These are phyloP conservation scores for Luffa aegyptiaca DNA, from an alignment of 306 rosid genomes.

Conservation along the genomic window DNA sequence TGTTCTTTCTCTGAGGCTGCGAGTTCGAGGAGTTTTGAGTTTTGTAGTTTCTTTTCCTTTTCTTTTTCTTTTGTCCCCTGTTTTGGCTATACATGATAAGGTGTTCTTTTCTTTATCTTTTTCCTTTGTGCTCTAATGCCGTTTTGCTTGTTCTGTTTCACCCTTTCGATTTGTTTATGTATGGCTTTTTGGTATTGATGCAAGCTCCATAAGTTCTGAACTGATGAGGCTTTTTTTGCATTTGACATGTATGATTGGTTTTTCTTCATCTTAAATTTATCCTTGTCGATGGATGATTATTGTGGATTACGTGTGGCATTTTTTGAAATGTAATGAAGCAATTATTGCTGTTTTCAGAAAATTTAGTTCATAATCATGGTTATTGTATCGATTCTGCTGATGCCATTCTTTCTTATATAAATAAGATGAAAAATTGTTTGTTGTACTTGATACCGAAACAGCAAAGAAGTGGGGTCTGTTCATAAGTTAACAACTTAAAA, in stretches of 20 bases:
- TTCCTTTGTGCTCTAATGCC: neutral
- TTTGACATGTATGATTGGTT: neutral
- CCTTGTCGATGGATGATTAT: neutral
- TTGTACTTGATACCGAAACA: neutral
- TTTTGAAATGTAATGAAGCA: neutral
- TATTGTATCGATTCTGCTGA: neutral
- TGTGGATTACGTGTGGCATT: neutral
- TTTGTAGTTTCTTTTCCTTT: neutral
- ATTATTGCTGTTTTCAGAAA: neutral
- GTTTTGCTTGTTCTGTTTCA: neutral
- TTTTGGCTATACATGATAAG: neutral
- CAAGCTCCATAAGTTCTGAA: neutral
- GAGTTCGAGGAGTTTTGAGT: neutral
- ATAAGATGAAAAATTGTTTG: neutral
- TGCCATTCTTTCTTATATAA: neutral
- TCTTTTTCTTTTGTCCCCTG: neutral
- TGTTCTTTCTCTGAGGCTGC: neutral
- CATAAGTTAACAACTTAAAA: neutral
- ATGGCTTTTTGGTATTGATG: neutral
- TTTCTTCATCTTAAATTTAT: neutral
- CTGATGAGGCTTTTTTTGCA: neutral
- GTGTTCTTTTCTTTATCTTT: neutral
- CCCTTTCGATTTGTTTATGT: neutral
- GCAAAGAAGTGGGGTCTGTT: neutral
- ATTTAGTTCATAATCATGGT: neutral